These are phyloP conservation scores for Clavispora asparagi DNA, from an alignment of 805 yeast genomes.

Conservation along the genomic window DNA sequence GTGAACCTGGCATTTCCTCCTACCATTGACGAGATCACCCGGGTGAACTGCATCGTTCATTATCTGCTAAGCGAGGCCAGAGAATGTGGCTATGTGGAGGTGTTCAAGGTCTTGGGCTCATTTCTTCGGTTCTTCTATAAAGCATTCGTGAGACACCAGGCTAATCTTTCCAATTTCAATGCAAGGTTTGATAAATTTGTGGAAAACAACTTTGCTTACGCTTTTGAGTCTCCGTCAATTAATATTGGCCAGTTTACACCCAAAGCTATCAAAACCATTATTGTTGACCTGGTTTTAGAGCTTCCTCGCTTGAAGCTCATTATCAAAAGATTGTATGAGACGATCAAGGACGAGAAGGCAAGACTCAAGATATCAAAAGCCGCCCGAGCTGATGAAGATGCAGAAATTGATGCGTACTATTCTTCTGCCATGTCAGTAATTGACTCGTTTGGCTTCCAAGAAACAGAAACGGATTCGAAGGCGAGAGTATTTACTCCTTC, in stretches of 20 bases:
- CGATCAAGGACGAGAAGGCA: constrained; percentile 40
- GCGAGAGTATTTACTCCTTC: constrained; percentile 78
- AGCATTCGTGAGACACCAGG: constrained; percentile 91
- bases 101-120: constrained; percentile 73
- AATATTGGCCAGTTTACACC: constrained; percentile 26
- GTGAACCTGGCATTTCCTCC: constrained; percentile 86
- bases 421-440: constrained; percentile 58
- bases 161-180: constrained; percentile 70
- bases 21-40: constrained; percentile 87
- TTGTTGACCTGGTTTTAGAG: constrained; percentile 63
- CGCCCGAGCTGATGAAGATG: constrained; percentile 2
- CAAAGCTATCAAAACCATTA: constrained; percentile 37
- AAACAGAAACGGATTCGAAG: constrained; percentile 2
- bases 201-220: constrained; percentile 21
- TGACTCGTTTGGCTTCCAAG: constrained; percentile 76
- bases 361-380: constrained; percentile 2
- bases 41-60: constrained; percentile 80
- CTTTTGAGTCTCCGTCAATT: constrained; percentile 24
- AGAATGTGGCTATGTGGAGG: constrained; percentile 68
- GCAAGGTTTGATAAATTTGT: constrained; percentile 43
- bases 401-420: constrained; percentile 40
- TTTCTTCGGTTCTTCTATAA: constrained; percentile 88
- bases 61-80: constrained; percentile 67
- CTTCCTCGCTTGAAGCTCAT: constrained; percentile 67
- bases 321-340: constrained; percentile 52